Evolutionary conservation across 2,329 filamentous ascomycete species (phyloP).

Genomic region (Nigrospora osmanthi): DNA sequence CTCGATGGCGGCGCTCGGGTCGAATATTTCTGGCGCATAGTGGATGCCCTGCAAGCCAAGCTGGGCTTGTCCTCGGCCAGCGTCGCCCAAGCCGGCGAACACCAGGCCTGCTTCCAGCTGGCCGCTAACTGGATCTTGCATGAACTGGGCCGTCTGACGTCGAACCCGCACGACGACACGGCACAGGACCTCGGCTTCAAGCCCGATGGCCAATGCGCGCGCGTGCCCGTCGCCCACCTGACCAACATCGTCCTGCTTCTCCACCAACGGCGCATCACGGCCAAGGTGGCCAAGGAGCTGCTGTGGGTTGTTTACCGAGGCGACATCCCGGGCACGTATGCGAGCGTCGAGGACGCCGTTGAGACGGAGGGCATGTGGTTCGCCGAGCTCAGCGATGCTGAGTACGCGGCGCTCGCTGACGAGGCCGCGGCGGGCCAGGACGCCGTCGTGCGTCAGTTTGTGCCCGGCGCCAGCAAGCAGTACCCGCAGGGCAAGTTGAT

Average conservation of each 20-base stretch:
- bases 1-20: slow-evolving; percentile 73
- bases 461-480: slow-evolving; percentile 17
- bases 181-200: slow-evolving; percentile 27
- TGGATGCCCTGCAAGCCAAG: slow-evolving; percentile 34
- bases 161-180: slow-evolving; percentile 30
- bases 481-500: slow-evolving; percentile 53
- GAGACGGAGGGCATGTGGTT: slow-evolving; percentile 46
- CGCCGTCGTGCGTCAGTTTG: slow-evolving; percentile 37
- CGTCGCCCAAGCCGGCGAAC: neutral
- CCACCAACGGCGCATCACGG: slow-evolving; percentile 40
- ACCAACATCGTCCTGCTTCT: slow-evolving; percentile 44
- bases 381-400: slow-evolving; percentile 34
- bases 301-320: slow-evolving; percentile 44
- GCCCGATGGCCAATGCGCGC: slow-evolving; percentile 35
- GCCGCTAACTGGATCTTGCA: slow-evolving; percentile 65
- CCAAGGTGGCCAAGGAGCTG: slow-evolving; percentile 50
- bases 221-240: slow-evolving; percentile 37
- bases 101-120: slow-evolving; percentile 31
- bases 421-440: slow-evolving; percentile 36
- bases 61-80: neutral
- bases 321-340: slow-evolving; percentile 28
- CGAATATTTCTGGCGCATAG: slow-evolving; percentile 71
- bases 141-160: slow-evolving; percentile 62
- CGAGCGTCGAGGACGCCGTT: slow-evolving; percentile 34
- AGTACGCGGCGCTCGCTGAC: slow-evolving; percentile 41